These are phyloP conservation scores for Kodamaea sp. DNA, from an alignment of 1,139 yeast species.

Conservation along the genomic window DNA sequence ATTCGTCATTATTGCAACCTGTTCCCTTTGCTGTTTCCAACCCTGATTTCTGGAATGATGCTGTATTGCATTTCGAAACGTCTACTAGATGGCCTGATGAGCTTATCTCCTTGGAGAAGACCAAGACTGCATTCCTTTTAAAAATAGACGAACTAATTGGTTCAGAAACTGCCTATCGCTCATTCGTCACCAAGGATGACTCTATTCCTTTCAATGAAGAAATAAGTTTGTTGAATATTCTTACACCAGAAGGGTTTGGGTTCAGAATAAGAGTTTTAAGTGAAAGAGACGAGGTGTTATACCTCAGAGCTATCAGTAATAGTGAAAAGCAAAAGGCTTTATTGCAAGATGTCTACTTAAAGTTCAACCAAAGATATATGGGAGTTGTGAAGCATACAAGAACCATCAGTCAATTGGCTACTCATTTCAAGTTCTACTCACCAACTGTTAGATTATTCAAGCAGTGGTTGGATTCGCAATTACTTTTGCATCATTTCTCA, in stretches of 20 bases:
- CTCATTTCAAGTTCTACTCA: conserved; percentile 73
- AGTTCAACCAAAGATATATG: conserved; percentile 65
- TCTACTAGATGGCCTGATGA: conserved; percentile 98
- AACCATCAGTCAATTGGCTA: conserved; percentile 67
- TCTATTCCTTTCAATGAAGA: conserved; percentile 65
- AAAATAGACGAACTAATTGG: conserved; percentile 64
- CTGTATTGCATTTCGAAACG: conserved; percentile 82
- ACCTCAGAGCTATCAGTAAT: conserved; percentile 67
- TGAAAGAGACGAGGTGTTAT: conserved; percentile 78
- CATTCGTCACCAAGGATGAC: conserved; percentile 64
- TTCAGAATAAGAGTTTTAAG: conserved; percentile 73
- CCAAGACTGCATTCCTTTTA: conserved; percentile 85
- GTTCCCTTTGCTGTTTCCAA: conserved; percentile 77
- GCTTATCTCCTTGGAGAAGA: conserved; percentile 76
- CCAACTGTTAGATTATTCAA: conserved; percentile 83
- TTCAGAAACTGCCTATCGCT: conserved; percentile 52
- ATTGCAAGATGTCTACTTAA: conserved; percentile 62
- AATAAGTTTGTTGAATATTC: conserved; percentile 59
- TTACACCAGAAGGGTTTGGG: conserved; percentile 87
- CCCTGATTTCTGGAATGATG: conserved; percentile 81
- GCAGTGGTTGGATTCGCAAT: conserved; percentile 78
- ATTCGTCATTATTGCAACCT: conserved; percentile 74
- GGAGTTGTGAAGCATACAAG: conserved; percentile 83
- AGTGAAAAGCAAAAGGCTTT: conserved; percentile 58
- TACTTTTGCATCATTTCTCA: conserved; percentile 64